These are phyloP conservation scores for Colletotrichum sp. DNA, from an alignment of 2,329 filamentous ascomycete genomes.

Conservation along the genomic window DNA sequence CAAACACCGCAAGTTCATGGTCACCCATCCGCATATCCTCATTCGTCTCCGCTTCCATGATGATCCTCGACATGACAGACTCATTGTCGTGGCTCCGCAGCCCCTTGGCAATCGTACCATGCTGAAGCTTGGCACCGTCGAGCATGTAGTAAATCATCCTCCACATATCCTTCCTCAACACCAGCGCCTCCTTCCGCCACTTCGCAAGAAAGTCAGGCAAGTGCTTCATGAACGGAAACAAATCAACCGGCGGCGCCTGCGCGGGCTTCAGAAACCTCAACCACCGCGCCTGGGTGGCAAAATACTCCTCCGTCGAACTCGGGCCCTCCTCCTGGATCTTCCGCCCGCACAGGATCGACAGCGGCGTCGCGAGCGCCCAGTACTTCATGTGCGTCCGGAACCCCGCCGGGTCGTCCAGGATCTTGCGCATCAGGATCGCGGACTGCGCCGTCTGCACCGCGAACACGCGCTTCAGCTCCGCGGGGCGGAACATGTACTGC, in stretches of 20 bases:
- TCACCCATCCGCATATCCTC: neutral
- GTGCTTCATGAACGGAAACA: conserved; percentile 36
- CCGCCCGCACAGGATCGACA: conserved; percentile 28
- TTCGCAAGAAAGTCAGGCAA: conserved; percentile 48
- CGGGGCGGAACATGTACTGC: conserved; percentile 26
- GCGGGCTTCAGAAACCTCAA: conserved; percentile 29
- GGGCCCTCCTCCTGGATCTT: conserved; percentile 12
- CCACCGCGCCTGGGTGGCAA: conserved; percentile 26
- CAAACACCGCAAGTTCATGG: conserved; percentile 1
- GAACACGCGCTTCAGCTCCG: conserved; percentile 20
- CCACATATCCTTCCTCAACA: conserved; percentile 39
- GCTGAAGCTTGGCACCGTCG: conserved; percentile 34
- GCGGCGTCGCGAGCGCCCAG: conserved; percentile 30
- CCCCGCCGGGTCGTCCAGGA: conserved; percentile 21
- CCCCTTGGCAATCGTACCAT: conserved; percentile 22
- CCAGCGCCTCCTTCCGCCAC: conserved; percentile 51
- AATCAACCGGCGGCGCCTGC: conserved; percentile 29
- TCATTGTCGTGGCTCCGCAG: conserved; percentile 42
- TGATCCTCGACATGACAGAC: conserved; percentile 47
- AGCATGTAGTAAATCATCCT: conserved; percentile 44
- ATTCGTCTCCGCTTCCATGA: conserved; percentile 38
- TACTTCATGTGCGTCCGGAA: conserved; percentile 22
- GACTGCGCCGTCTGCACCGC: conserved; percentile 26
- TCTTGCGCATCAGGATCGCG: conserved; percentile 20
- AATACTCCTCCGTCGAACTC: conserved; percentile 23